A percentile compares a stretch with the other conserved stretches of the same genome.
Conservation (phyloP, 257 asterid species). For the Solanum paucissectum region DNA sequence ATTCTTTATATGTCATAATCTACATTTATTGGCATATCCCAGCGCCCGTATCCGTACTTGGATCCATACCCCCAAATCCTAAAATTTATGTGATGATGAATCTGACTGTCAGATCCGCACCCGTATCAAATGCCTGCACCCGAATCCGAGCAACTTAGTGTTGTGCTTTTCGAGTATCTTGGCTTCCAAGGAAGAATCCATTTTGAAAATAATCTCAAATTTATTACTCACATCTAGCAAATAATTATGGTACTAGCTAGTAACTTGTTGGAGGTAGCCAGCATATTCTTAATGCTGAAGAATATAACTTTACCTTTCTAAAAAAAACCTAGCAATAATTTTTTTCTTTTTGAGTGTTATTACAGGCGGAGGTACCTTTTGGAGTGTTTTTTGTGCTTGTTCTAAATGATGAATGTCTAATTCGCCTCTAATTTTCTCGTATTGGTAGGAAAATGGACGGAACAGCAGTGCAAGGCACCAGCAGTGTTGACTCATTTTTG, state of each 20-base stretch:
- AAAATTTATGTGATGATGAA: background rate
- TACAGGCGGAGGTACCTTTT: background rate
- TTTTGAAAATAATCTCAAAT: background rate
- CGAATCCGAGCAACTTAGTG: background rate
- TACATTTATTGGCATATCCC: background rate
- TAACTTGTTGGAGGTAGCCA: background rate
- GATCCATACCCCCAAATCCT: background rate
- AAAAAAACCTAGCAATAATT: background rate
- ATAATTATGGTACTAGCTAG: background rate
- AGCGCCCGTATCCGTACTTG: background rate
- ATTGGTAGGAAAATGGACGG: conserved; percentile 61
- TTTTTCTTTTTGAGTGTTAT: background rate
- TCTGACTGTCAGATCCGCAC: background rate
- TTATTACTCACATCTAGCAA: background rate
- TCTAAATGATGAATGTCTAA: background rate
- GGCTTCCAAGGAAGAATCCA: background rate
- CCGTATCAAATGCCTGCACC: background rate
- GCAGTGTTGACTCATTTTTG: conserved; percentile 58
- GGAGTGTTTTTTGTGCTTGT: background rate
- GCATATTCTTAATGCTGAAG: background rate
- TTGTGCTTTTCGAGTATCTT: background rate
- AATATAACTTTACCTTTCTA: background rate
- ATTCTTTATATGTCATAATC: background rate
- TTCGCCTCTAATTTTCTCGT: background rate
- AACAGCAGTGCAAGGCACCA: conserved; percentile 32